A percentile compares a stretch with the other conserved stretches of the same genome.
Conservation (phyloP, 345 rosid species). For the Adansonia digitata region DNA sequence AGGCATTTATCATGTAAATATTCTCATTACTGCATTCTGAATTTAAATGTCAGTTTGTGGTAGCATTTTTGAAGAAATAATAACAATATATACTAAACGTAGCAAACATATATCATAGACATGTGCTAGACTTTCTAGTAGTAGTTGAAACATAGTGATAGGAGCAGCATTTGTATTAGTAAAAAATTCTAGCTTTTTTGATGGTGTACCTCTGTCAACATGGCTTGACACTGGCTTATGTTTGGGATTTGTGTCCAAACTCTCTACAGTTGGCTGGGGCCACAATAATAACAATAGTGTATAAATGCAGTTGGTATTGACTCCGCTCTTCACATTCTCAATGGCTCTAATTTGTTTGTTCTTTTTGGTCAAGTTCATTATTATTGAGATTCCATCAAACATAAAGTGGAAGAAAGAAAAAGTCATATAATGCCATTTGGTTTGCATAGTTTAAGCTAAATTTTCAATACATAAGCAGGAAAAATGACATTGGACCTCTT, state of each 20-base stretch:
- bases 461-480: background rate
- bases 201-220: background rate
- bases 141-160: background rate
- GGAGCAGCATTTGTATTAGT: background rate
- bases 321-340: background rate
- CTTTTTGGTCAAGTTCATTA: background rate
- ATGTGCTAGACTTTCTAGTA: background rate
- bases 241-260: background rate
- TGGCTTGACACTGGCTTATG: background rate
- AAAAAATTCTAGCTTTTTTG: background rate
- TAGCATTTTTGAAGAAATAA: background rate
- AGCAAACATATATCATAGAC: conserved; percentile 23
- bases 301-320: background rate
- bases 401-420: background rate
- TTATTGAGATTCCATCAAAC: background rate
- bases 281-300: background rate
- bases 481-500: background rate
- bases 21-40: background rate
- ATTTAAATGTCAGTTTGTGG: background rate
- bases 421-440: background rate
- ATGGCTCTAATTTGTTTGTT: background rate
- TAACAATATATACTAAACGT: background rate
- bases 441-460: background rate
- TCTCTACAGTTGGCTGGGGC: background rate
- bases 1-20: too few species aligned